Evolutionary conservation across 768 basidiomycete genomes (phyloP).

Genomic region (Mrakia frigida): DNA sequence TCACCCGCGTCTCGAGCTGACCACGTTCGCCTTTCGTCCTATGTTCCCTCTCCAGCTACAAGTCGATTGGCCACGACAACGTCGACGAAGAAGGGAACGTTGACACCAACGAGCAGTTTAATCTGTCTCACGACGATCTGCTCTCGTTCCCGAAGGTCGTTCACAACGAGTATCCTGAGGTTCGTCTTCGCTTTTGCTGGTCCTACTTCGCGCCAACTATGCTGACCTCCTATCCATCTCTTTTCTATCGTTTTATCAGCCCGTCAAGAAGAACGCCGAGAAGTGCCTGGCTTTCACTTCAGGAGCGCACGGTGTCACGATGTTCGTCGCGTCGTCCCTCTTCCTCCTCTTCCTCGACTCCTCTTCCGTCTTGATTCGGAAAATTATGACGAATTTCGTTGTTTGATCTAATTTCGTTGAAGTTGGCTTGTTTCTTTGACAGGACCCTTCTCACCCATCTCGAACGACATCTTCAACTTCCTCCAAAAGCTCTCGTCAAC

Average conservation of each 20-base stretch:
- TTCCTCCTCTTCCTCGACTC: neutral
- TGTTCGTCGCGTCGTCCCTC: slow-evolving; percentile 2
- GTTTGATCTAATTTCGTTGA: too few relatives aligned
- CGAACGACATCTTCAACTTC: slow-evolving; percentile 20
- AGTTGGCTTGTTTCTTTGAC: too few relatives aligned
- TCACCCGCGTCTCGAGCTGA: neutral
- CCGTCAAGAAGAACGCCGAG: neutral
- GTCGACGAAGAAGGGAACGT: slow-evolving; percentile 19
- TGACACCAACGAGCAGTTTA: slow-evolving; percentile 29
- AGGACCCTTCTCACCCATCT: slow-evolving; percentile 22
- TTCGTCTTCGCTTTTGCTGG: too few relatives aligned
- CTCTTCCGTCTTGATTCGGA: neutral
- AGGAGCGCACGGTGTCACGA: neutral
- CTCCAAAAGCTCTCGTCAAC: neutral
- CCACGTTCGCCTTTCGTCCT: neutral
- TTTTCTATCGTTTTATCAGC: too few relatives aligned
- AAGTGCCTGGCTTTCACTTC: neutral
- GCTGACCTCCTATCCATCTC: too few relatives aligned
- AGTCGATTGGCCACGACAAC: slow-evolving; percentile 27
- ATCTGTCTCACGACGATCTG: slow-evolving; percentile 14
- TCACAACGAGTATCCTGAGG: slow-evolving; percentile 20
- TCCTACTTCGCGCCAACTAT: too few relatives aligned
- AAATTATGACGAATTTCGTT: too few relatives aligned
- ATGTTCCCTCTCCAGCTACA: neutral
- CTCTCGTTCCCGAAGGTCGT: slow-evolving; percentile 8